Evolutionary conservation across 2,329 filamentous ascomycete genomes (phyloP), one percentile per base, ranked within the genome.

Genomic region (Fusarium odoratissimum): DNA sequence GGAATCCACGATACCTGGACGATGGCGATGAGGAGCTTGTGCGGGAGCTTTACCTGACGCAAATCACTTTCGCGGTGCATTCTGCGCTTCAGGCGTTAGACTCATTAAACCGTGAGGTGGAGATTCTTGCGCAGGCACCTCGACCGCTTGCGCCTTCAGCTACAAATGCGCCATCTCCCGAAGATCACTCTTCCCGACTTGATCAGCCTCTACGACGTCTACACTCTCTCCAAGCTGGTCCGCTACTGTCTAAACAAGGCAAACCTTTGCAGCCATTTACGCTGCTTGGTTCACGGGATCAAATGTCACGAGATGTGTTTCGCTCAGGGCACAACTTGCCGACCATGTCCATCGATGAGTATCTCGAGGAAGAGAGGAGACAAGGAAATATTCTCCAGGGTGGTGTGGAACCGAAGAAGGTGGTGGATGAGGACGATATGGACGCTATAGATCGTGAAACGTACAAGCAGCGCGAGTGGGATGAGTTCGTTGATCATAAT

Each of bases 331-430:
- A 99, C 80, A 98, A 94, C 82, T 84, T 99, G 65, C 96, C 96
- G 2, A 98, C 96, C 6, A 98, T 99, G 96, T 93, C 91, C 3
- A 98, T 99, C 69, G 96, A 99, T 76, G 96, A 99, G 84, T 99
- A 98, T 79, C 86, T 99, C 21, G 96, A 97, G 58, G 95, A 98
- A 82, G 96, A 98, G 84, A 89, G 89, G 78, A 88, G 89, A 74
- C 87, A 93, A 70, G 96, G 96, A 21, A 94, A 94, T 25, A 95
- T 99, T 65, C 93, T 98, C 61, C 93, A 98, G 79, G 96, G 95
- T 40, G 95, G 95, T 35, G 95, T 95, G 23, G 93, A 93, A 77
- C 90, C 92, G 73, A 86, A 87, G 71, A 89, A 91, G 4, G 91
- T 94, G 80, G 89, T 93, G 10, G 93, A 99, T 79, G 96, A 98